Evolutionary conservation across 192 early-diverging fungal genomes (phyloP).

Genomic region (Entophlyctis luteolus): DNA sequence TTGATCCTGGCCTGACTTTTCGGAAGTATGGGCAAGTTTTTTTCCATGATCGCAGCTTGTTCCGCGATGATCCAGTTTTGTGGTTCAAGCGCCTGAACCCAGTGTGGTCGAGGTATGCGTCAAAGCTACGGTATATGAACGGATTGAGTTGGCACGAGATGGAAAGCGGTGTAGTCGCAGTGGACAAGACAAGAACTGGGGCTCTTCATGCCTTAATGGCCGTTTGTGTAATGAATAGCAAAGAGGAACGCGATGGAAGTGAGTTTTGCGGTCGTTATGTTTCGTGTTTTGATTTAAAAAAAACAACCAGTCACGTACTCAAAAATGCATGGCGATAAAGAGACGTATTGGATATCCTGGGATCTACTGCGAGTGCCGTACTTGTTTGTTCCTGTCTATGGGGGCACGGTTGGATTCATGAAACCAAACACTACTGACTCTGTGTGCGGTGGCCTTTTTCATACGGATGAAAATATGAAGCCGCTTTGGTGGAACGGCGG

Average conservation of each 20-base stretch:
- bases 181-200: conserved; percentile 50
- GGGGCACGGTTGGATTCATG: conserved; percentile 54
- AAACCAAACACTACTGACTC: neutral
- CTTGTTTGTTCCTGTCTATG: conserved; percentile 51
- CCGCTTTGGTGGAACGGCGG: conserved; percentile 44
- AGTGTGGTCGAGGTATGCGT: conserved; percentile 42
- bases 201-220: conserved; percentile 51
- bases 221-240: conserved; percentile 53
- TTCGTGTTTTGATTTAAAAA: no score
- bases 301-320: neutral
- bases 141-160: conserved; percentile 50
- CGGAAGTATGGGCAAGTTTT: conserved; percentile 51
- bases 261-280: no score
- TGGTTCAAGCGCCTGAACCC: conserved; percentile 57
- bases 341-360: conserved; percentile 60
- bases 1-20: conserved; percentile 35
- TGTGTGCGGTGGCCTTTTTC: conserved; percentile 34
- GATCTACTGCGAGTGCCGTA: conserved; percentile 61
- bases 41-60: conserved; percentile 51
- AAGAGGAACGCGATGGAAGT: conserved; percentile 17
- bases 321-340: conserved; percentile 40
- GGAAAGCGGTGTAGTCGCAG: conserved; percentile 63
- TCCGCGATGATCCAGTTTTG: conserved; percentile 20
- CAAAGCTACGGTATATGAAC: conserved; percentile 42
- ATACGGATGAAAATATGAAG: conserved; percentile 22